phyloP scores from a whole-genome alignment of 2,329 filamentous ascomycete species.

The Arachnopeziza araneosa region DNA sequence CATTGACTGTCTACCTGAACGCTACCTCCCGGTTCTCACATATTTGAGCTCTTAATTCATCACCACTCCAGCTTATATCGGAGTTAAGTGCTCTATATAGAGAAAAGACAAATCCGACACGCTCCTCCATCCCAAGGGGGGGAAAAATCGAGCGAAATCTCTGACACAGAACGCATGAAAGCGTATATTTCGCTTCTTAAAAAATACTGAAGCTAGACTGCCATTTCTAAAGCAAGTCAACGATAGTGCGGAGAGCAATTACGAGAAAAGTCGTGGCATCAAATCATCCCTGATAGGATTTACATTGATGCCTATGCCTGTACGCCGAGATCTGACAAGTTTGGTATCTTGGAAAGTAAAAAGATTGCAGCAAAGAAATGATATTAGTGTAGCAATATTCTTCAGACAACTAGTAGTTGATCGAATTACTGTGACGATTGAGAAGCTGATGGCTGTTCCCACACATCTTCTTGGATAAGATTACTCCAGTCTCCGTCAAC shows the following conservation, averaged over 20 bases:
- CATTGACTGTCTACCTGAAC: too few species aligned
- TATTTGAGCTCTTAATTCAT: too few species aligned
- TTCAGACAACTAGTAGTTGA: neutral
- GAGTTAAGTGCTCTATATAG: too few species aligned
- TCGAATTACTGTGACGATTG: neutral
- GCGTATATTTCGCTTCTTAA: neutral
- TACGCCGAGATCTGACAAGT: too few species aligned
- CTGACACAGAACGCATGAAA: neutral
- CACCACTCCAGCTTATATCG: too few species aligned
- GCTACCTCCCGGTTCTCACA: too few species aligned
- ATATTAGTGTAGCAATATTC: neutral
- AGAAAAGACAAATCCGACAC: too few species aligned
- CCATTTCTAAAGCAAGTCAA: neutral
- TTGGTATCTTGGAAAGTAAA: neutral
- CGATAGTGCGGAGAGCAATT: neutral
- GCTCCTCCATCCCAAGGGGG: neutral
- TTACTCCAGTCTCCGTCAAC: neutral
- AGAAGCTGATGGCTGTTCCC: neutral
- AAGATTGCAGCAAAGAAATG: neutral
- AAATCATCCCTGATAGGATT: neutral
- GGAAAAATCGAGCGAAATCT: neutral
- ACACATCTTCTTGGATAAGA: neutral
- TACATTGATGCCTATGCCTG: neutral
- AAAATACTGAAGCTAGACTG: neutral
- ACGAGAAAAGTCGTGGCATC: neutral